A percentile compares a stretch with the other conserved stretches of the same genome.
Conservation (phyloP, 1,139 yeast species). For the Entelexis sorbosivorans region DNA sequence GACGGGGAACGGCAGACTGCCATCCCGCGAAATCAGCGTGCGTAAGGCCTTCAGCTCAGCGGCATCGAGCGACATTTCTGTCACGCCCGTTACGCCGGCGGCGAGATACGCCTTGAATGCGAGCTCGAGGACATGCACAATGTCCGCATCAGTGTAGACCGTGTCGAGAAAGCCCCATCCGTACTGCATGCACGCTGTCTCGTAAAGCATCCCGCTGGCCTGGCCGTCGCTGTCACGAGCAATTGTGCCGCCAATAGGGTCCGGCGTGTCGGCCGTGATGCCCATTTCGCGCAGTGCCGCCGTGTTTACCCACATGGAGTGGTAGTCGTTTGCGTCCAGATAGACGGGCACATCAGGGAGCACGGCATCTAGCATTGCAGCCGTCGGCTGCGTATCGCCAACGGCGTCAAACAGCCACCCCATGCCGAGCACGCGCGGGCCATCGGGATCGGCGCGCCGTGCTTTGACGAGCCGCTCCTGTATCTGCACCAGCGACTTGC, state of each 20-base stretch:
- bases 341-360: conserved; percentile 3
- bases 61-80: not conserved
- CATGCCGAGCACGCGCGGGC: not conserved
- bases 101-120: not conserved
- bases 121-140: not conserved
- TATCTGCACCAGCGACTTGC: not conserved
- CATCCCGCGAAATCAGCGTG: not conserved
- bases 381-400: not conserved
- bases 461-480: conserved; percentile 1
- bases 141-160: not conserved
- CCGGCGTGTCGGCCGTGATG: conserved; percentile 1
- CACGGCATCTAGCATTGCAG: conserved; percentile 5
- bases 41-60: not conserved
- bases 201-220: conserved; percentile 5
- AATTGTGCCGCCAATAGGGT: conserved; percentile 7
- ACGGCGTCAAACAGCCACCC: conserved; percentile 8
- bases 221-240: conserved; percentile 6
- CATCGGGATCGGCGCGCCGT: not conserved
- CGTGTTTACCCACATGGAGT: conserved; percentile 8
- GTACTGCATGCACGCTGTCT: not conserved
- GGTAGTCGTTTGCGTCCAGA: conserved; percentile 7
- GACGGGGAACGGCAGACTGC: not conserved
- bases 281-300: conserved; percentile 6
- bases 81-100: not conserved
- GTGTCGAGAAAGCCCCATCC: not conserved